These are phyloP conservation scores for Vitis riparia DNA, from an alignment of 164 flowering plant species.

Conservation along the genomic window DNA sequence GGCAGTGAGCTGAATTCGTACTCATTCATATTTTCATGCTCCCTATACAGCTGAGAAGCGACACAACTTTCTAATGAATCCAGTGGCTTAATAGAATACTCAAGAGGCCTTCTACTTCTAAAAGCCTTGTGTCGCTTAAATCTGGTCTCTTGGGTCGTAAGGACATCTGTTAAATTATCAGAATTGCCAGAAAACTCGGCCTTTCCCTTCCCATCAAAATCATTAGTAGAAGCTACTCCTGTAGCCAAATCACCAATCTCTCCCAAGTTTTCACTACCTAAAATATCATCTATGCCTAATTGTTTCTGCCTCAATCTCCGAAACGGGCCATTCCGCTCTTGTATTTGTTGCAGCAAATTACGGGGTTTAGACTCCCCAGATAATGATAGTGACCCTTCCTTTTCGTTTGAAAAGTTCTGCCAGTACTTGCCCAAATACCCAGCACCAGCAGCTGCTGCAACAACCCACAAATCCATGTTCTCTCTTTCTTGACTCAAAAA, in stretches of 20 bases:
- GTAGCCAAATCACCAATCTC: neutral
- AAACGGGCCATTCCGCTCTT: neutral
- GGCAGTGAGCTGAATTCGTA: conserved; percentile 1
- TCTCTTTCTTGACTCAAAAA: neutral
- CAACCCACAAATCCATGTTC: conserved; percentile 65
- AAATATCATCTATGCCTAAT: neutral
- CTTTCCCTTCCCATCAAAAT: neutral
- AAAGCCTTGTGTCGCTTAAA: neutral
- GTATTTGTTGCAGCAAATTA: conserved; percentile 8
- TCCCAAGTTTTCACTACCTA: neutral
- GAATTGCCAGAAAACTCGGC: neutral
- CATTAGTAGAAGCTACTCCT: too few relatives aligned
- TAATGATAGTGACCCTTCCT: neutral
- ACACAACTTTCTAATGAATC: conserved; percentile 15
- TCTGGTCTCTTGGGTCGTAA: neutral
- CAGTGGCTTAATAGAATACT: conserved; percentile 5
- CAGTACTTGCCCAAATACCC: conserved; percentile 52
- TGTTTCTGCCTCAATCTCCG: neutral
- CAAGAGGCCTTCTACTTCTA: conserved; percentile 6
- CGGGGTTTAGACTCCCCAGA: conserved; percentile 1
- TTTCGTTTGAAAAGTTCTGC: conserved; percentile 28
- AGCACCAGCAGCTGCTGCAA: conserved; percentile 69
- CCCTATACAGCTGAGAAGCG: conserved; percentile 8
- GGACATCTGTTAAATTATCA: neutral
- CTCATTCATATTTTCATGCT: conserved; percentile 6